These are phyloP conservation scores for Aureobasidium sp. DNA, from an alignment of 2,329 filamentous ascomycete species.

Conservation along the genomic window DNA sequence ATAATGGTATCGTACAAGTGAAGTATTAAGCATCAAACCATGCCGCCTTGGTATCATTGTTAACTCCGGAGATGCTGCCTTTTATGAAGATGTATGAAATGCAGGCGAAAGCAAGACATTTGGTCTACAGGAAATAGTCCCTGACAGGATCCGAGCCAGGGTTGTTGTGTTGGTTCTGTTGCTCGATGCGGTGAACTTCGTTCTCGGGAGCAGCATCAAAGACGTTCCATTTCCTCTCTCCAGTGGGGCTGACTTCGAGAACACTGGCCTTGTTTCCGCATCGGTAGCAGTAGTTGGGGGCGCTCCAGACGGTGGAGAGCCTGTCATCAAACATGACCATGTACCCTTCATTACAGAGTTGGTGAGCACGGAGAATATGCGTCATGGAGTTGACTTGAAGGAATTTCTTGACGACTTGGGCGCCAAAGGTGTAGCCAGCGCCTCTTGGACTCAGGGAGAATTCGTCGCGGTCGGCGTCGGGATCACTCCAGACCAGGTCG, in stretches of 20 bases:
- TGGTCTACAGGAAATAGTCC: slow-evolving; percentile 59
- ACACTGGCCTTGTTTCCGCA: slow-evolving; percentile 98
- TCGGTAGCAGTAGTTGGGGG: slow-evolving; percentile 36
- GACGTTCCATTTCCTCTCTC: slow-evolving; percentile 93
- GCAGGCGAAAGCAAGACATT: not conserved
- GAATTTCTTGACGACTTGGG: slow-evolving; percentile 97
- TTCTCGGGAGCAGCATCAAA: slow-evolving; percentile 97
- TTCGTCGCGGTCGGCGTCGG: slow-evolving; percentile 93
- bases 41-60: slow-evolving; percentile 15
- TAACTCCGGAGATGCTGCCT: slow-evolving; percentile 16
- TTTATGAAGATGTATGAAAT: not conserved
- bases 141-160: slow-evolving; percentile 65
- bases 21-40: not conserved
- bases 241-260: slow-evolving; percentile 86
- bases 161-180: slow-evolving; percentile 61
- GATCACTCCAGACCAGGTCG: slow-evolving; percentile 98
- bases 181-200: slow-evolving; percentile 73
- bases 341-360: slow-evolving; percentile 96
- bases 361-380: slow-evolving; percentile 95
- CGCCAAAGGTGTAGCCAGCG: slow-evolving; percentile 94
- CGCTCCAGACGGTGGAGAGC: slow-evolving; percentile 88
- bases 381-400: slow-evolving; percentile 96
- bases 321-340: slow-evolving; percentile 94
- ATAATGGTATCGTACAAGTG: slow-evolving; percentile 9
- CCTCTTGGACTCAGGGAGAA: slow-evolving; percentile 90